These are phyloP conservation scores for Marsdenia floribunda DNA, from an alignment of 257 asterid species.

Conservation along the genomic window DNA sequence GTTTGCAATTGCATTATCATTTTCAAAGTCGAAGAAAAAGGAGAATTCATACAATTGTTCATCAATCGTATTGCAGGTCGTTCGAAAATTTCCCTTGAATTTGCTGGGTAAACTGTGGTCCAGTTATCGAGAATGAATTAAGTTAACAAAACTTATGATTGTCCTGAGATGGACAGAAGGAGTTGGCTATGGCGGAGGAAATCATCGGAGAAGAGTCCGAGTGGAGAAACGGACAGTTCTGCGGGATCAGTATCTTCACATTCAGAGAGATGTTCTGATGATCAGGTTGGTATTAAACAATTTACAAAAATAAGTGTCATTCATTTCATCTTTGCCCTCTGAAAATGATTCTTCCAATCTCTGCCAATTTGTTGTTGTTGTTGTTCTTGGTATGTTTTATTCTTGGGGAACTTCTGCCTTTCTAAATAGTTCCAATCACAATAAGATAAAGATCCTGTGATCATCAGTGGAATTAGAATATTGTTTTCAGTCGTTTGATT, in stretches of 20 bases:
- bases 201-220: constrained; percentile 70
- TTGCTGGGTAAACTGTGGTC: background rate
- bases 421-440: background rate
- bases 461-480: background rate
- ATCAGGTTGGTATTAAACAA: constrained; percentile 54
- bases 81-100: background rate
- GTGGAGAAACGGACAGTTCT: constrained; percentile 86
- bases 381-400: background rate
- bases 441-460: background rate
- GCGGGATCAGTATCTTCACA: constrained; percentile 66
- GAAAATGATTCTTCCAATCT: background rate
- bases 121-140: constrained; percentile 1
- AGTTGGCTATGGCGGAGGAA: constrained; percentile 95
- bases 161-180: constrained; percentile 61
- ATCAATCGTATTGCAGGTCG: background rate
- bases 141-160: background rate
- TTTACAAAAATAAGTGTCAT: background rate
- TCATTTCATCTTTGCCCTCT: constrained; percentile 2
- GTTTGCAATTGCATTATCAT: background rate
- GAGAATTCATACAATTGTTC: background rate
- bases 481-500: background rate
- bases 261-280: constrained; percentile 86
- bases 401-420: background rate
- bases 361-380: background rate
- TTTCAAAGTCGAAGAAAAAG: background rate